Evolutionary conservation across 192 early-diverging fungal genomes (phyloP), one percentile per base, ranked within the genome.

Genomic region (Dimargaris cristalligena): DNA sequence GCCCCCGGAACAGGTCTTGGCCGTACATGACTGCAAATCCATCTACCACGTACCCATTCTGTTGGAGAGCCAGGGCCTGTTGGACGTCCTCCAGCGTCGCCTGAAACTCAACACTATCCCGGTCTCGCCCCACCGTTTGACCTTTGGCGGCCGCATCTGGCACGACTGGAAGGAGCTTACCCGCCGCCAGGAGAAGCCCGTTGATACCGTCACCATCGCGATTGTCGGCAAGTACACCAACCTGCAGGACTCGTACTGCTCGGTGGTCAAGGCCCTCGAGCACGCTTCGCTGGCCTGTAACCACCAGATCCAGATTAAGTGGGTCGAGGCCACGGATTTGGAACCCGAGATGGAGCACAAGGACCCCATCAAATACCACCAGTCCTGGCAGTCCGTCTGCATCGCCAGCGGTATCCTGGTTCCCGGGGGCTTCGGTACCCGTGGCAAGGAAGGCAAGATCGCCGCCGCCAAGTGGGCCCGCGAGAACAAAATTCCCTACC

Each of bases 141-240:
- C 66, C 29, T 76, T 77, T 64, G 81, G 84, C 46, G 63, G 76
- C 34, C 71, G 63, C 28, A 71, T 97, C 62, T 88, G 86, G 79
- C 63, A 67, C 26, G 82, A 91, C 71, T 99, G 95, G 95, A 83
- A 78, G 65, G 75, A 88, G 66, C 75, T 95, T 65, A 83, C 71
- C 45, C 69, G 65, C 52, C 75, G 86, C 16, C 78, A 87, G 49
- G 84, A 84, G 26, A 84, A 85, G 60, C 76, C 88, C 31, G 79
- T 88, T 52, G 89, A 96, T 49, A 66, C 67, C 26, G 88, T 90
- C 57, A 87, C 80, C 10, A 97, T 99, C 63, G 89, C 82, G 13
- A 65, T 99, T 33, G 91, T 97, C 28, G 94, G 94, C 62, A 97
- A 97, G 74, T 97, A 97, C 76, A 97, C 92, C 35, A 75, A 90